phyloP scores from a whole-genome alignment of 2,329 filamentous ascomycete genomes.

The Phaeosphaeriaceae sp. region DNA sequence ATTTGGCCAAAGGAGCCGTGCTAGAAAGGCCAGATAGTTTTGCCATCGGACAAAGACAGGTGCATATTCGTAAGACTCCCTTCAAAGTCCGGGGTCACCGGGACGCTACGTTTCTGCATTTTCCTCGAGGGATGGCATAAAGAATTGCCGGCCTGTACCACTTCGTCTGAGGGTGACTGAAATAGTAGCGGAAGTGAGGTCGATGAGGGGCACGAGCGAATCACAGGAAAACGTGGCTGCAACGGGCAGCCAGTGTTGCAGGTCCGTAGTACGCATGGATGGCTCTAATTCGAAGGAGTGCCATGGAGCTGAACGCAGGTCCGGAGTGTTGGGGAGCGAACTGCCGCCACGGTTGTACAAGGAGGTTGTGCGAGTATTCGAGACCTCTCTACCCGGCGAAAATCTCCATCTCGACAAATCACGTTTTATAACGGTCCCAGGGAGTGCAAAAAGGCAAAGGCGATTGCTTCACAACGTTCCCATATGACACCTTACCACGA shows the following conservation, averaged over 20 bases:
- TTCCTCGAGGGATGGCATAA: slow-evolving; percentile 21
- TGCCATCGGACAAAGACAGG: slow-evolving; percentile 17
- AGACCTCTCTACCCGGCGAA: neutral
- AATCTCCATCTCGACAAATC: neutral
- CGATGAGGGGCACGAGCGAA: slow-evolving; percentile 15
- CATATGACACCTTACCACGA: neutral
- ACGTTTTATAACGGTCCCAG: neutral
- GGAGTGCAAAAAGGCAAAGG: neutral
- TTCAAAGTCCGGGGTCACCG: slow-evolving; percentile 20
- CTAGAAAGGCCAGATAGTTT: slow-evolving; percentile 17
- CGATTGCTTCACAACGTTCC: neutral
- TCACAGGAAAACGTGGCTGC: slow-evolving; percentile 7
- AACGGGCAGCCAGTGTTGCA: slow-evolving; percentile 12
- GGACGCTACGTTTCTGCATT: slow-evolving; percentile 15
- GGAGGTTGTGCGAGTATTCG: slow-evolving; percentile 9
- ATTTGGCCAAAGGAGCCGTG: slow-evolving; percentile 6
- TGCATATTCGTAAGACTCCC: slow-evolving; percentile 19
- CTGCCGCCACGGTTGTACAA: slow-evolving; percentile 21
- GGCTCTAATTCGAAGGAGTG: slow-evolving; percentile 13
- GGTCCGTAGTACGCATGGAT: slow-evolving; percentile 21
- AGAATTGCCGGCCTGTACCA: slow-evolving; percentile 10
- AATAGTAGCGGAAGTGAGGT: slow-evolving; percentile 22
- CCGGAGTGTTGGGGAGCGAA: slow-evolving; percentile 22
- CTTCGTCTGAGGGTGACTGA: slow-evolving; percentile 17
- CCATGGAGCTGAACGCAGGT: slow-evolving; percentile 23